Evolutionary conservation across 208 protist species (phyloP).

Genomic region (Trypanosoma mega): DNA sequence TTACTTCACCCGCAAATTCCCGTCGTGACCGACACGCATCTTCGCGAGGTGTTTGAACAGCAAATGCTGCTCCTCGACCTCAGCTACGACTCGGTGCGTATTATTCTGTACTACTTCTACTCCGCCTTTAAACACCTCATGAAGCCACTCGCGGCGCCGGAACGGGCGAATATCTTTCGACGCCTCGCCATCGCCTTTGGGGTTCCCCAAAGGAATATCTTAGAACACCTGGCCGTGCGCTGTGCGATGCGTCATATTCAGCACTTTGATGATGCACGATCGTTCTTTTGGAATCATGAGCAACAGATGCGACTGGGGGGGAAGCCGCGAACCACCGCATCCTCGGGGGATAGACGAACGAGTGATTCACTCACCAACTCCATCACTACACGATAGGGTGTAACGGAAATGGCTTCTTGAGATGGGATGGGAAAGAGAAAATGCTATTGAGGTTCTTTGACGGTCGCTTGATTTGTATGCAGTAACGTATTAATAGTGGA

Average conservation of each 20-base stretch:
- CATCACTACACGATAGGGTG: no score
- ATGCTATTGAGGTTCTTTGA: no score
- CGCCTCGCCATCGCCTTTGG: conserved; percentile 65
- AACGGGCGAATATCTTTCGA: conserved; percentile 72
- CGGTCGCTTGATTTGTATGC: no score
- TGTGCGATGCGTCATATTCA: conserved; percentile 75
- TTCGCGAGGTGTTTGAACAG: conserved; percentile 63
- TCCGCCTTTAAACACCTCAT: conserved; percentile 71
- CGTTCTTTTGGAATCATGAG: conserved; percentile 48
- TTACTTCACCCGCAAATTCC: conserved; percentile 53
- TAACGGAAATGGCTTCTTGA: no score
- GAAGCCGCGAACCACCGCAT: neutral
- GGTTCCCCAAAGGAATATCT: conserved; percentile 57
- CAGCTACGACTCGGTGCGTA: conserved; percentile 68
- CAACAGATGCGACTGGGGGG: conserved; percentile 15
- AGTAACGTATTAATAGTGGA: no score
- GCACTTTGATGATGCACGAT: conserved; percentile 50
- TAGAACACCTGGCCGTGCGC: conserved; percentile 71
- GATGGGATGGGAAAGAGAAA: no score
- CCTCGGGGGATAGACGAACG: no score
- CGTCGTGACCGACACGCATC: conserved; percentile 35
- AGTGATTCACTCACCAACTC: no score
- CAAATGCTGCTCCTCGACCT: conserved; percentile 61
- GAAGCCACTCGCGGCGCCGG: conserved; percentile 58
- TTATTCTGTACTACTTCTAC: conserved; percentile 81